These are phyloP conservation scores for Macaranga tanarius DNA, from an alignment of 441 rosid genomes.

Conservation along the genomic window DNA sequence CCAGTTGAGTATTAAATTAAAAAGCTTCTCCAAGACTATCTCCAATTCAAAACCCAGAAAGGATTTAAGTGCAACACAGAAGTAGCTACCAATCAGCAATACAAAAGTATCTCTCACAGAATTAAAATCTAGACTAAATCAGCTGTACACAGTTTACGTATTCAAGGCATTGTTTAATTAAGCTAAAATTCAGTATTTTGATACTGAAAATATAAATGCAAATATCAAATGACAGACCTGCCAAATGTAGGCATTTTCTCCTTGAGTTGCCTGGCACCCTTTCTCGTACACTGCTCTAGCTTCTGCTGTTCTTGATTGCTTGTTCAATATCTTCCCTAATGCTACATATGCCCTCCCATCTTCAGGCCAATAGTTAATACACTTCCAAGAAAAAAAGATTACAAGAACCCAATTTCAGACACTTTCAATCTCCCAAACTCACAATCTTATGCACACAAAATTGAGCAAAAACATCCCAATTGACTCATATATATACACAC, in stretches of 20 bases:
- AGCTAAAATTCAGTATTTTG: not conserved
- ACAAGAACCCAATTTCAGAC: constrained; percentile 18
- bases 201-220: not conserved
- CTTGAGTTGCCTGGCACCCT: constrained; percentile 90
- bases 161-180: not conserved
- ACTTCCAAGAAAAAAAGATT: constrained; percentile 43
- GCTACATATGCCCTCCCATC: constrained; percentile 91
- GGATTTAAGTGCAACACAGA: too few species aligned
- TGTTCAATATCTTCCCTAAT: constrained; percentile 68
- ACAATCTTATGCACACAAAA: not conserved
- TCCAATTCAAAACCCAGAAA: too few species aligned
- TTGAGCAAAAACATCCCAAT: too few species aligned
- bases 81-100: not conserved
- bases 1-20: not conserved
- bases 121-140: not conserved
- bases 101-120: not conserved
- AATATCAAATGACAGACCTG: constrained; percentile 48
- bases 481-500: not conserved
- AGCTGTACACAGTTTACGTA: not conserved
- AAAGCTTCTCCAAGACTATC: too few species aligned
- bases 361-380: constrained; percentile 84
- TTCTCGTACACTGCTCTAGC: constrained; percentile 74
- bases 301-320: constrained; percentile 56
- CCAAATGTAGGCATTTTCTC: constrained; percentile 96
- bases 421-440: not conserved